Conservation (phyloP, 208 protist species). For the Trichomonas vaginalis region DNA sequence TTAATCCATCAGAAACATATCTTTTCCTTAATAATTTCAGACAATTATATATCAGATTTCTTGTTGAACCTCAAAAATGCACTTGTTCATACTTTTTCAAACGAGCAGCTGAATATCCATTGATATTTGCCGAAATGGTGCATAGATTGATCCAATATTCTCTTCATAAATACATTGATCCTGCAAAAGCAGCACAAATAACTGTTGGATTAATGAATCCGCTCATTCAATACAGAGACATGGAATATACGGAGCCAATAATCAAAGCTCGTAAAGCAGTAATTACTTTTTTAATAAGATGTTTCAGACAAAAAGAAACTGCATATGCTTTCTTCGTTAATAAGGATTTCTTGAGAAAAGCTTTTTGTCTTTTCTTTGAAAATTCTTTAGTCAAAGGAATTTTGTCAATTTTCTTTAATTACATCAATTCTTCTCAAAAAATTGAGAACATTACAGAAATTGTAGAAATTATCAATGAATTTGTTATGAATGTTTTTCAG, state of each 20-base stretch:
- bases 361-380: neutral
- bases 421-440: neutral
- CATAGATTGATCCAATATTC: neutral
- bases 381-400: neutral
- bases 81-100: neutral
- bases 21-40: neutral
- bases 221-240: neutral
- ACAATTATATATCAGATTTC: neutral
- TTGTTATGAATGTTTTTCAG: neutral
- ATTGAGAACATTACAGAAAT: neutral
- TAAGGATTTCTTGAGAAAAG: neutral
- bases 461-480: neutral
- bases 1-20: neutral
- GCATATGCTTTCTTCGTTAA: neutral
- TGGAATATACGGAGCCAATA: neutral
- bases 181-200: neutral
- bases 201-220: neutral
- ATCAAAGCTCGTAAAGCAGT: neutral
- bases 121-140: neutral
- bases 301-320: neutral
- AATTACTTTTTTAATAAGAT: neutral
- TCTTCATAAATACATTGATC: neutral
- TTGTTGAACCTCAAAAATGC: neutral
- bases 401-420: neutral
- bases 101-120: neutral